phyloP scores from a whole-genome alignment of 23 red algal species.

The Rhodosorus marinus region DNA sequence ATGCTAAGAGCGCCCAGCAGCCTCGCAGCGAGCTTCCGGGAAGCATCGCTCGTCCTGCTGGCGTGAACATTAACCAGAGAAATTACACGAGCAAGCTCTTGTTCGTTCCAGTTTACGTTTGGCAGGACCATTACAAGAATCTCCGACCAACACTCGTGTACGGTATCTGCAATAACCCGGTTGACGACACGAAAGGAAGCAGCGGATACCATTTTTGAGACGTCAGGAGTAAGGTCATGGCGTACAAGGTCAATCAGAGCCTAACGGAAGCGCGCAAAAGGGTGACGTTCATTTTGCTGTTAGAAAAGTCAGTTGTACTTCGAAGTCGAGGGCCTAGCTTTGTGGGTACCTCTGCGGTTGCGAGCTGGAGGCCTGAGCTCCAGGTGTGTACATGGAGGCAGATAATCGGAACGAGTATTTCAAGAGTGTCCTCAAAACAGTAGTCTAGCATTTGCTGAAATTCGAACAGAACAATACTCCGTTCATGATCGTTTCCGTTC shows the following conservation, averaged over 20 bases:
- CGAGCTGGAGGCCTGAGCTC: slow-evolving; percentile 48
- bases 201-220: neutral
- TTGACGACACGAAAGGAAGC: neutral
- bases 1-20: slow-evolving; percentile 21
- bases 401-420: slow-evolving; percentile 48
- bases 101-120: slow-evolving; percentile 27
- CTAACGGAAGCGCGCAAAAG: no score
- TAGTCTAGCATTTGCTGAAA: slow-evolving; percentile 65
- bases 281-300: no score
- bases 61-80: slow-evolving; percentile 37
- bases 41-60: slow-evolving; percentile 15
- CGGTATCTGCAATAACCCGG: neutral
- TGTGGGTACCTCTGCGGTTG: slow-evolving; percentile 1
- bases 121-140: slow-evolving; percentile 20
- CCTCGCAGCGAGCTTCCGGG: slow-evolving; percentile 16
- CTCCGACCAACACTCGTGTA: slow-evolving; percentile 14
- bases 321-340: no score
- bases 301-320: no score
- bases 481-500: slow-evolving; percentile 26
- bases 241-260: neutral
- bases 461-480: slow-evolving; percentile 60
- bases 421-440: slow-evolving; percentile 55
- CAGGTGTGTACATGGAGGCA: slow-evolving; percentile 33
- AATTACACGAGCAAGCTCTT: slow-evolving; percentile 28
- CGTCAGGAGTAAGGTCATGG: neutral